Evolutionary conservation across 176 grass and related monocot genomes (phyloP).

Genomic region (Oryza australiensis): DNA sequence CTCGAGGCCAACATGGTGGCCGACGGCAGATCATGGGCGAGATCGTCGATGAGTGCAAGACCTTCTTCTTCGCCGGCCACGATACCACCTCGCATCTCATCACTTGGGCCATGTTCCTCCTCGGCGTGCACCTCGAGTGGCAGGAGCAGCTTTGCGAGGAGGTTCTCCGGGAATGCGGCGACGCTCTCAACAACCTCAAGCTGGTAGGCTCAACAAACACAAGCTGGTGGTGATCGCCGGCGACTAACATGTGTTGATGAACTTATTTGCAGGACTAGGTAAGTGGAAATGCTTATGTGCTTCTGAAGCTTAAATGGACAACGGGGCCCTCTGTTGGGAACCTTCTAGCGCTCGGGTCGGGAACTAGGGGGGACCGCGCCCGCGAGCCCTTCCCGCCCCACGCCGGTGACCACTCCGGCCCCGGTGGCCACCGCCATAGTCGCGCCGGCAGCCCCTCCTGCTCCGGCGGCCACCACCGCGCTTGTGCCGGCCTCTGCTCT

Average conservation of each 20-base stretch:
- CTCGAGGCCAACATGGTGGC: slow-evolving; percentile 36
- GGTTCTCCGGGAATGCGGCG: slow-evolving; percentile 48
- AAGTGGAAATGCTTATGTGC: too few relatives aligned
- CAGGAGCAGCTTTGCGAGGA: slow-evolving; percentile 55
- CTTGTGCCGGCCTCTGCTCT: too few relatives aligned
- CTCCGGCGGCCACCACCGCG: too few relatives aligned
- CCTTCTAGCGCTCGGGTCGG: too few relatives aligned
- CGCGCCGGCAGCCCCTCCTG: too few relatives aligned
- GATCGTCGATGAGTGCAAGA: slow-evolving; percentile 71
- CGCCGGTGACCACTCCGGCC: too few relatives aligned
- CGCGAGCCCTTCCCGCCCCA: too few relatives aligned
- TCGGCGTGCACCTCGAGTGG: slow-evolving; percentile 52
- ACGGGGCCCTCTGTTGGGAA: too few relatives aligned
- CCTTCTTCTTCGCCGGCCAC: slow-evolving; percentile 66
- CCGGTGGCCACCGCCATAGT: too few relatives aligned
- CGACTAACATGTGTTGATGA: too few relatives aligned
- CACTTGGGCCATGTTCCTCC: slow-evolving; percentile 52
- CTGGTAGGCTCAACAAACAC: slow-evolving; percentile 11
- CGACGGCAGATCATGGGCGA: slow-evolving; percentile 41
- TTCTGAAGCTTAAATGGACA: too few relatives aligned
- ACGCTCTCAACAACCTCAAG: slow-evolving; percentile 56
- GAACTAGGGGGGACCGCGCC: too few relatives aligned
- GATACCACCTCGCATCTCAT: slow-evolving; percentile 55
- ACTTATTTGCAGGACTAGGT: neutral
- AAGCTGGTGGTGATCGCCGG: neutral